phyloP scores from a whole-genome alignment of 2,329 filamentous ascomycete species.

The Botryotinia globosa region DNA sequence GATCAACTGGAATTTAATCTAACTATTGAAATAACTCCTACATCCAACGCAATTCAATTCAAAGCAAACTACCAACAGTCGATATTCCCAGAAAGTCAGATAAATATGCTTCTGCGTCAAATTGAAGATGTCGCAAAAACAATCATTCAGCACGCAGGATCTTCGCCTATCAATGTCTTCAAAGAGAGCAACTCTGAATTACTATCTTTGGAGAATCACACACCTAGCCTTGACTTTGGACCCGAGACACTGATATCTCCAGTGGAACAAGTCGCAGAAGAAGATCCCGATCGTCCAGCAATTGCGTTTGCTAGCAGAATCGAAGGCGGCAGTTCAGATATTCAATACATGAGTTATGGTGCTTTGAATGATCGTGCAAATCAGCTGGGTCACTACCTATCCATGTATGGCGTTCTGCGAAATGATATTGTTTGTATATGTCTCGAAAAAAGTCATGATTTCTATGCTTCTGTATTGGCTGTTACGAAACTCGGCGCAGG shows the following conservation, averaged over 20 bases:
- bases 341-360: conserved; percentile 57
- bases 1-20: conserved; percentile 77
- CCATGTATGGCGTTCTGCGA: conserved; percentile 44
- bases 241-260: conserved; percentile 31
- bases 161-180: conserved; percentile 24
- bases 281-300: conserved; percentile 55
- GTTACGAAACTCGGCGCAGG: conserved; percentile 72
- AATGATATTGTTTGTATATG: conserved; percentile 67
- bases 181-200: conserved; percentile 21
- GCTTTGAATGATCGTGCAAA: conserved; percentile 65
- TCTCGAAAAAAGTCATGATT: conserved; percentile 70
- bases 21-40: conserved; percentile 73
- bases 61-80: conserved; percentile 55
- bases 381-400: conserved; percentile 56
- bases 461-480: conserved; percentile 74
- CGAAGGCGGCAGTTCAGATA: conserved; percentile 38
- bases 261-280: conserved; percentile 34
- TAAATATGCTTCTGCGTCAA: conserved; percentile 57
- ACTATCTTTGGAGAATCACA: conserved; percentile 36
- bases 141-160: conserved; percentile 37
- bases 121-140: conserved; percentile 52
- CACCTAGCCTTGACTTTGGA: conserved; percentile 22
- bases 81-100: conserved; percentile 54
- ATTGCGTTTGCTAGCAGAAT: conserved; percentile 60
- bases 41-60: conserved; percentile 44